Percentiles rank a stretch among this genome's conserved stretches.
Evolutionary conservation across 23 red algal species (phyloP).

Genomic region (Cyanidioschyzon merolae): DNA sequence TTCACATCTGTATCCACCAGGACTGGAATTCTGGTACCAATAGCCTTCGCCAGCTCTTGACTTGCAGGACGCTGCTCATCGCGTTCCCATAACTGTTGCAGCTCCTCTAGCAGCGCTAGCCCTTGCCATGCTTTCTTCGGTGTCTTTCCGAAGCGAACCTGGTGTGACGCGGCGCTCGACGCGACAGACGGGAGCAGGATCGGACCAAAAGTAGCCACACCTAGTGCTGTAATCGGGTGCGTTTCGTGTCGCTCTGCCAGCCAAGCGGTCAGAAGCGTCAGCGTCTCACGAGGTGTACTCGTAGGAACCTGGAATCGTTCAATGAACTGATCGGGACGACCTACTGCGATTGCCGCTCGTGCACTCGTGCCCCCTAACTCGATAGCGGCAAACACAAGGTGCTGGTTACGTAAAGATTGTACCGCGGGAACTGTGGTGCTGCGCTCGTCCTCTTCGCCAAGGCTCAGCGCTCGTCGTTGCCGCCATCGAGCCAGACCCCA

Average conservation of each 20-base stretch:
- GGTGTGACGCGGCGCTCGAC: slow-evolving; percentile 5
- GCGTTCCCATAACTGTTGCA: slow-evolving; percentile 26
- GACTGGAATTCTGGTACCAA: slow-evolving; percentile 14
- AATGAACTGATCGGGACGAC: slow-evolving; percentile 43
- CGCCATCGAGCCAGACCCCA: too few relatives aligned
- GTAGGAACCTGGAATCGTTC: slow-evolving; percentile 59
- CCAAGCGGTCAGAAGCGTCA: slow-evolving; percentile 36
- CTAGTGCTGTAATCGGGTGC: slow-evolving; percentile 47
- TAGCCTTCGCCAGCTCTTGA: background rate
- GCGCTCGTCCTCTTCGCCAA: too few relatives aligned
- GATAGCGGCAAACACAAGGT: slow-evolving; percentile 36
- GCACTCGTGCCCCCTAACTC: slow-evolving; percentile 92
- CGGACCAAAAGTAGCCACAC: slow-evolving; percentile 86
- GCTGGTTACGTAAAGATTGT: too few relatives aligned
- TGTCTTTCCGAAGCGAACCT: slow-evolving; percentile 45
- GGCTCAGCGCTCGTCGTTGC: too few relatives aligned
- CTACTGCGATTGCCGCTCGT: slow-evolving; percentile 44
- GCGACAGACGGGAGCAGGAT: slow-evolving; percentile 30
- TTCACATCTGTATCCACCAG: slow-evolving; percentile 95
- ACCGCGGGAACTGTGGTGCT: too few relatives aligned
- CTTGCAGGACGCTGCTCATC: background rate
- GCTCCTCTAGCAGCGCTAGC: slow-evolving; percentile 33
- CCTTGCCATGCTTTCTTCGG: slow-evolving; percentile 50
- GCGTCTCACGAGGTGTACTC: slow-evolving; percentile 47
- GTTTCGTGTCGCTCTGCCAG: slow-evolving; percentile 25